Conservation (phyloP, 2,329 filamentous ascomycete genomes). For the Pyrenophora graminea region DNA sequence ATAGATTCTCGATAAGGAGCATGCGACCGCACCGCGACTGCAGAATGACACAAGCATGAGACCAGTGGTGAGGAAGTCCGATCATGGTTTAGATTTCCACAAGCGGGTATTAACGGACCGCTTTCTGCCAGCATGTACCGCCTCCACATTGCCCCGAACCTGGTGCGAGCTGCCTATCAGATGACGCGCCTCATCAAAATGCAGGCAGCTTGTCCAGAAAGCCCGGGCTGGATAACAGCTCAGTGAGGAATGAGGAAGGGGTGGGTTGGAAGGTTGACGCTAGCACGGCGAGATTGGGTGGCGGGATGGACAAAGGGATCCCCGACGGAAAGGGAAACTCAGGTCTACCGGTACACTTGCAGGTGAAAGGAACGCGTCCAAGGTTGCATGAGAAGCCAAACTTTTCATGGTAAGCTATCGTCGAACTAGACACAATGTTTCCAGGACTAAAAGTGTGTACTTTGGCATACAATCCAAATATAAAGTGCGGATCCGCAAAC, state of each 20-base stretch:
- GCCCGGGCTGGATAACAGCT: slow-evolving; percentile 20
- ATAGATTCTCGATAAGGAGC: slow-evolving; percentile 39
- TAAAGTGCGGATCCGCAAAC: slow-evolving; percentile 22
- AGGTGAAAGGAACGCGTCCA: slow-evolving; percentile 10
- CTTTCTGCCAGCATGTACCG: slow-evolving; percentile 32
- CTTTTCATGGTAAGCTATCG: slow-evolving; percentile 10
- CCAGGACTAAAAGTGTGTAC: not conserved
- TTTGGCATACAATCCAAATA: not conserved
- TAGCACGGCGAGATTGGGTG: slow-evolving; percentile 11
- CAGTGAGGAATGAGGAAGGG: slow-evolving; percentile 15
- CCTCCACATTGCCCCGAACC: slow-evolving; percentile 11
- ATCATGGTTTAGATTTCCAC: slow-evolving; percentile 35
- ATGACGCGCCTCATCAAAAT: slow-evolving; percentile 13
- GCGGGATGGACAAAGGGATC: slow-evolving; percentile 24
- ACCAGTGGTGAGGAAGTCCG: slow-evolving; percentile 19
- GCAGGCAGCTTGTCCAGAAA: slow-evolving; percentile 25
- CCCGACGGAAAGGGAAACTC: slow-evolving; percentile 24
- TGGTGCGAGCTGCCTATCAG: slow-evolving; percentile 24
- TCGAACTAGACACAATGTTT: slow-evolving; percentile 10
- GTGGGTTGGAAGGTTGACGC: slow-evolving; percentile 6
- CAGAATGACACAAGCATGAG: slow-evolving; percentile 34
- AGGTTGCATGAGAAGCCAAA: slow-evolving; percentile 17
- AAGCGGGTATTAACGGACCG: slow-evolving; percentile 34
- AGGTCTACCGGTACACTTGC: slow-evolving; percentile 1
- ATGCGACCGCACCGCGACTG: slow-evolving; percentile 23